Percentiles rank a stretch among this genome's conserved stretches.
phyloP scores from a whole-genome alignment of 2,329 filamentous ascomycete species.

The Atkinsonella hypoxylon region DNA sequence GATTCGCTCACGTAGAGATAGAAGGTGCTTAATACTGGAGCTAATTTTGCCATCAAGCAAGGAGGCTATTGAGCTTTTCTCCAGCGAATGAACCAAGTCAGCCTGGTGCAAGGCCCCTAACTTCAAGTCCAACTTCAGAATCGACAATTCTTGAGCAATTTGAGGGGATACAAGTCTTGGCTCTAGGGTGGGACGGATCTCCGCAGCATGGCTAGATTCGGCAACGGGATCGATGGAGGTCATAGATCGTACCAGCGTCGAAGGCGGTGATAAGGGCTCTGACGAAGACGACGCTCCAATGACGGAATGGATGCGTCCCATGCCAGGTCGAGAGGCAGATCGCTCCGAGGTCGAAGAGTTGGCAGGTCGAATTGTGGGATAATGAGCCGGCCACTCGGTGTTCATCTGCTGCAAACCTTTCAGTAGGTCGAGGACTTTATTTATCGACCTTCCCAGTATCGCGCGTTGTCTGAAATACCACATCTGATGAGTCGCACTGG shows the following conservation, averaged over 20 bases:
- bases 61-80: constrained; percentile 82
- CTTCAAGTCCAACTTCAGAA: constrained; percentile 89
- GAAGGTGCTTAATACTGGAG: constrained; percentile 82
- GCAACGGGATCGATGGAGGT: constrained; percentile 52
- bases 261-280: constrained; percentile 29
- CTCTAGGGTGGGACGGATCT: constrained; percentile 49
- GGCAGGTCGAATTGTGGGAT: constrained; percentile 67
- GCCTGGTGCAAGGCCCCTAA: constrained; percentile 75
- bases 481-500: constrained; percentile 81
- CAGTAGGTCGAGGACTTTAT: constrained; percentile 71
- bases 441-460: constrained; percentile 77
- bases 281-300: constrained; percentile 33
- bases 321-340: constrained; percentile 45
- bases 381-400: constrained; percentile 83
- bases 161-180: constrained; percentile 82
- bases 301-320: constrained; percentile 52
- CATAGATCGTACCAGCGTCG: constrained; percentile 52
- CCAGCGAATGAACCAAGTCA: constrained; percentile 86
- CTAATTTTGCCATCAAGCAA: constrained; percentile 88
- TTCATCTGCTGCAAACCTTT: constrained; percentile 83
- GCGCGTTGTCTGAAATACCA: constrained; percentile 90
- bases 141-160: constrained; percentile 89
- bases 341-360: constrained; percentile 31
- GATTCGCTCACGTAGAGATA: constrained; percentile 79
- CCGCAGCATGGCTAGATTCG: constrained; percentile 64